Conservation (phyloP, 139 green algal genomes). For the Chlamydomonas schloesseri region DNA sequence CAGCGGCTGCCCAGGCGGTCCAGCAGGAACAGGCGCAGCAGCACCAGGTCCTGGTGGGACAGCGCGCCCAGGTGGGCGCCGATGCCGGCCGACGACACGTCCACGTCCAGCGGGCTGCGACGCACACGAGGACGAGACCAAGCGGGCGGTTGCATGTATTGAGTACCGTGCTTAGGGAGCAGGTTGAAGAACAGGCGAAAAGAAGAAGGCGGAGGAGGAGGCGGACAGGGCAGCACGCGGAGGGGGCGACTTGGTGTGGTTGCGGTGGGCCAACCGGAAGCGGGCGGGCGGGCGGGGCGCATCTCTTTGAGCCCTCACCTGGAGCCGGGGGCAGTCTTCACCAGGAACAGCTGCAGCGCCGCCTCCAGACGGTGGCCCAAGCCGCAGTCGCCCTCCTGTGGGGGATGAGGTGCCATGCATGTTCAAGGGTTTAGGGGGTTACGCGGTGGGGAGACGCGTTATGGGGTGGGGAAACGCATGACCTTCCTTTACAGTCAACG, state of each 20-base stretch:
- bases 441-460: too few species aligned
- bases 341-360: neutral
- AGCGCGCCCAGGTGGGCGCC: neutral
- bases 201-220: too few species aligned
- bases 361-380: neutral
- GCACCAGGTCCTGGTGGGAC: neutral
- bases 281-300: too few species aligned
- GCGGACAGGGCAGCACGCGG: too few species aligned
- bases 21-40: conserved; percentile 29
- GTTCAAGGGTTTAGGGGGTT: neutral
- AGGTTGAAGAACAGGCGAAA: too few species aligned
- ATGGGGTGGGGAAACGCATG: neutral
- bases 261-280: too few species aligned
- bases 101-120: neutral
- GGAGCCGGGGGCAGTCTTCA: neutral
- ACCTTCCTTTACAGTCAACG: neutral
- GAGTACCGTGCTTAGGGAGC: too few species aligned
- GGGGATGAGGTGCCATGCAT: neutral
- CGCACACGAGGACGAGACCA: neutral
- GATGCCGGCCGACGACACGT: neutral
- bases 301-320: too few species aligned
- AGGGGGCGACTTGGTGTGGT: too few species aligned
- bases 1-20: neutral
- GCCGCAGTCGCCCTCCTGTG: conserved; percentile 2
- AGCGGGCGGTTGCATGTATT: too few species aligned